Evolutionary conservation across 2,329 filamentous ascomycete species (phyloP), one percentile per base, ranked within the genome.

Genomic region (Pseudogymnoascus sp.): DNA sequence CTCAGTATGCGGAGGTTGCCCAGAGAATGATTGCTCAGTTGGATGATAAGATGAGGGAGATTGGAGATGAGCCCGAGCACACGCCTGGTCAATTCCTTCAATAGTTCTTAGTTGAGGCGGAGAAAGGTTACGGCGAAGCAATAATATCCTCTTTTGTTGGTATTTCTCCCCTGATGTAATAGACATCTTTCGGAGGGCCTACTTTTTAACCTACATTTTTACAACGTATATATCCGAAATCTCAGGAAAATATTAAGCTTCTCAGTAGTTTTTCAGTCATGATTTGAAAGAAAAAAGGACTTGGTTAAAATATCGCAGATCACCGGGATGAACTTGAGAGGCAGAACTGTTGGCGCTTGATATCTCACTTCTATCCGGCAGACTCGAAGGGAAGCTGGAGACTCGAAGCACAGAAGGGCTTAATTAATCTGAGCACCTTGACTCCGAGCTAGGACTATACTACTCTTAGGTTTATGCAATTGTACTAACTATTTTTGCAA

Each of bases 41-140:
- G 38, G 77, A 80, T 61, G 64, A 68, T 4, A 82, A 81, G 72
- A 82, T 82, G 79, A 70, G 66, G 3, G 75, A 80, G 63, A 81
- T 81, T 69, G 79, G 79, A 0, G 79, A 81, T 64, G 75, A 75
- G 59, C 73, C 74, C 4, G 68, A 73, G 6, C 74, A 75, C 61
- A 14, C 28, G 20, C 54, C 54, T 0, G 54, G 54, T 20, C 22
- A 47, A 8, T 47, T 57, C 28, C 4, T 20, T 58, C 30, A 35
- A 35, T 20, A 35, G 8, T 25, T 14, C 4, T 7, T 2, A 35
- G 54, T 35, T 6, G 28, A 58, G 16, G 14, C 5, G 11, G 16
- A 20, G 16, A 14, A 14, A 5, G 3, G 22, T 25, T 25, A 5
- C 8, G 9, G 6, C 11, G 7, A 7, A 57, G n/a, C n/a, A 57